Conservation (phyloP, 352 stramenopile genomes). For the Phytophthora multivora region DNA sequence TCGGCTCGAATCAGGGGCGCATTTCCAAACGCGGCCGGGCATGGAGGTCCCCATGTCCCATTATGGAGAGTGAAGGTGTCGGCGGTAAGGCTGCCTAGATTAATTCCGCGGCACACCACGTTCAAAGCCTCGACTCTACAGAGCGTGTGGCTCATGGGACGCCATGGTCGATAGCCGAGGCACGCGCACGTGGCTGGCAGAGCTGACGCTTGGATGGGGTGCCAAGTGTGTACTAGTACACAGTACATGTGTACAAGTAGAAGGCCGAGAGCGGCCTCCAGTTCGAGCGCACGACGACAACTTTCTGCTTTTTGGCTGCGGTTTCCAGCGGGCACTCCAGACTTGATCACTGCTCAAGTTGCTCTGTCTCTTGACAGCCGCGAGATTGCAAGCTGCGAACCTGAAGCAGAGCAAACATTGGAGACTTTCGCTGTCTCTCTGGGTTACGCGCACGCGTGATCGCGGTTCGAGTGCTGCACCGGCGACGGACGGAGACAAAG, state of each 20-base stretch:
- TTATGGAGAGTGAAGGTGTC: slow-evolving; percentile 8
- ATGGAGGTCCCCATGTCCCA: neutral
- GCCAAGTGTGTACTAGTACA: neutral
- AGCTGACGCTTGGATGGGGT: slow-evolving; percentile 9
- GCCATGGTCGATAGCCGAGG: slow-evolving; percentile 7
- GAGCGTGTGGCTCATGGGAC: slow-evolving; percentile 15
- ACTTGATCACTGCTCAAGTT: neutral
- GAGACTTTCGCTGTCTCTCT: neutral
- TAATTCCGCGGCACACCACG: neutral
- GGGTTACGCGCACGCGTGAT: neutral
- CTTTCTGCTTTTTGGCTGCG: neutral
- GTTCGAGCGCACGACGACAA: neutral
- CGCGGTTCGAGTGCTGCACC: neutral
- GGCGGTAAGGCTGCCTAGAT: slow-evolving; percentile 3
- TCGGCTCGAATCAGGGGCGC: neutral
- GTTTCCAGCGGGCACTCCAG: neutral
- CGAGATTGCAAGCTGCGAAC: neutral
- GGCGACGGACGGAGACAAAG: too few species aligned
- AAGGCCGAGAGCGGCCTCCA: neutral
- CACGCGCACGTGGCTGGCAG: slow-evolving; percentile 2
- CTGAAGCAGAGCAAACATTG: neutral
- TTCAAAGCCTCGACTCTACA: slow-evolving; percentile 17
- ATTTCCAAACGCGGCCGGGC: neutral
- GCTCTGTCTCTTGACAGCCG: neutral
- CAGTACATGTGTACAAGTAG: too few species aligned